Evolutionary conservation across 2,329 filamentous ascomycete species (phyloP).

Genomic region (Epichloe uncinata): DNA sequence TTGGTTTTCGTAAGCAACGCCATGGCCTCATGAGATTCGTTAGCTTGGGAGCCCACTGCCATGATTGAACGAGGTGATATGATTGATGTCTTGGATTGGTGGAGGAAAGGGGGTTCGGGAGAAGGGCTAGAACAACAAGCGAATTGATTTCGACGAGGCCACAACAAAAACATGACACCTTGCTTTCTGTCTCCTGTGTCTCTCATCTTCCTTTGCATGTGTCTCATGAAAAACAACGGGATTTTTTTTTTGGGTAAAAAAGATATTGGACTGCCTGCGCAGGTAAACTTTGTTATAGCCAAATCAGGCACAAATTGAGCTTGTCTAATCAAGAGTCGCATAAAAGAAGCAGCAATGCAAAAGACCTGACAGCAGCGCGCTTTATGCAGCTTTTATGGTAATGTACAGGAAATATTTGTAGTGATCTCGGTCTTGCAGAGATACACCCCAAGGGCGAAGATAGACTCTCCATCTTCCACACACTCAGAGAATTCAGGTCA

Average conservation of each 20-base stretch:
- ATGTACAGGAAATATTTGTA: constrained; percentile 36
- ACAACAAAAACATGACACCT: not conserved
- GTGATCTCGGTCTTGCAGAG: constrained; percentile 4
- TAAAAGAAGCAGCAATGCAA: constrained; percentile 19
- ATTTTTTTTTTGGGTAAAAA: constrained; percentile 3
- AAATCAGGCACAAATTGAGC: constrained; percentile 19
- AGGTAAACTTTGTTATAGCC: constrained; percentile 19
- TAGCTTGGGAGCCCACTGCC: constrained; percentile 1
- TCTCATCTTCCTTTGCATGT: not conserved
- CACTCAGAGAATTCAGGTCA: constrained; percentile 4
- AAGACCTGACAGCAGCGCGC: constrained; percentile 25
- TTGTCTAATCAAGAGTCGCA: constrained; percentile 21
- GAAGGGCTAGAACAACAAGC: not conserved
- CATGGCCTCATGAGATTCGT: constrained; percentile 34
- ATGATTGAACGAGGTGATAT: constrained; percentile 1
- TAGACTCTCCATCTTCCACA: constrained; percentile 1
- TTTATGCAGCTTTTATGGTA: constrained; percentile 34
- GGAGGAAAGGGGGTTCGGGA: not conserved
- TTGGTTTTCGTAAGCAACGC: constrained; percentile 49
- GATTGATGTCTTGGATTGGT: not conserved
- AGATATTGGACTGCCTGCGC: constrained; percentile 13
- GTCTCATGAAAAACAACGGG: constrained; percentile 1
- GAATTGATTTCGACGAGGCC: constrained; percentile 1
- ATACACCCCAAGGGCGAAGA: not conserved
- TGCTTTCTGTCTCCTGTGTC: not conserved